Evolutionary conservation across 2,329 filamentous ascomycete species (phyloP).

Genomic region (Diaporthe batatas): DNA sequence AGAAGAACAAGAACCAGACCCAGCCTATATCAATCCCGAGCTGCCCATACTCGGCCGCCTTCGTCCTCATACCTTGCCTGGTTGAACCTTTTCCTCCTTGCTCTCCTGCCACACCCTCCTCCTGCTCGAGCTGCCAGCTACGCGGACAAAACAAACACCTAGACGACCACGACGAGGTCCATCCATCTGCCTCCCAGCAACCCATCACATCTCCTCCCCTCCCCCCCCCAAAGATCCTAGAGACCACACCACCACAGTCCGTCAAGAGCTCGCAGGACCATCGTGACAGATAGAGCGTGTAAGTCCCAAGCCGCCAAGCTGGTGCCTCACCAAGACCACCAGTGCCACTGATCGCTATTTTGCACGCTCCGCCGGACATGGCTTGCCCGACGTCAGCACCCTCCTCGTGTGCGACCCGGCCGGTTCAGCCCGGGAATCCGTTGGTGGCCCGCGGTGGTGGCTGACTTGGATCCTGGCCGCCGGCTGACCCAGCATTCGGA

Average conservation of each 20-base stretch:
- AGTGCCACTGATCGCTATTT: too few relatives aligned
- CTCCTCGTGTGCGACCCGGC: background rate
- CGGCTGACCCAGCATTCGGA: conserved; percentile 16
- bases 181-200: background rate
- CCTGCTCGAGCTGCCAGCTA: conserved; percentile 23
- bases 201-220: background rate
- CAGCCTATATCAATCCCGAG: conserved; percentile 29
- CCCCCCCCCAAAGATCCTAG: background rate
- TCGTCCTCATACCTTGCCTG: conserved; percentile 5
- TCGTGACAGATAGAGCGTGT: conserved; percentile 21
- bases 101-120: conserved; percentile 11
- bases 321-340: too few relatives aligned
- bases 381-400: background rate
- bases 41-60: conserved; percentile 21
- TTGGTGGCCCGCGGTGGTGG: conserved; percentile 8
- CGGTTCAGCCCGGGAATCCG: background rate
- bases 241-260: conserved; percentile 5
- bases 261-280: conserved; percentile 21
- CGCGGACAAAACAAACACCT: conserved; percentile 17
- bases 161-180: conserved; percentile 16
- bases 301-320: background rate
- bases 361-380: background rate
- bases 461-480: conserved; percentile 13
- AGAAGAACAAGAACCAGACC: background rate
- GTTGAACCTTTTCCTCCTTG: conserved; percentile 31